These are phyloP conservation scores for Didymella keratinophila DNA, from an alignment of 2,329 filamentous ascomycete genomes.

Conservation along the genomic window DNA sequence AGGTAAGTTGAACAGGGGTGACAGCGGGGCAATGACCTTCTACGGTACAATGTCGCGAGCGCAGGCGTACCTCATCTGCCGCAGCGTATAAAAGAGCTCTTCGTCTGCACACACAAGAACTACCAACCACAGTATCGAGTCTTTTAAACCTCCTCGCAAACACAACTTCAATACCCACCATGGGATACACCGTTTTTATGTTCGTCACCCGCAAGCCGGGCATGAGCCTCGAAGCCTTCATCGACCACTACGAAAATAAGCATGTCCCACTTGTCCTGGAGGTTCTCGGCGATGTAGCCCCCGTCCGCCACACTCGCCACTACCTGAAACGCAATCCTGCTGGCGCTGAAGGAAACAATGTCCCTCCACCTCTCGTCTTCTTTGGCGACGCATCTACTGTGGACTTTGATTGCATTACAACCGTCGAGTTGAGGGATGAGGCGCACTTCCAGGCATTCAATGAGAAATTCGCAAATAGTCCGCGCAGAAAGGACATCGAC, in stretches of 20 bases:
- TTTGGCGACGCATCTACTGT: conserved; percentile 18
- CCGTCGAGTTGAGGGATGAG: conserved; percentile 28
- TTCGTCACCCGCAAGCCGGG: conserved; percentile 29
- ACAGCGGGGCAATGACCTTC: neutral
- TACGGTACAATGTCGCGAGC: neutral
- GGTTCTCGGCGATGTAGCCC: conserved; percentile 29
- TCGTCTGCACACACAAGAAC: neutral
- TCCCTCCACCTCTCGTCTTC: conserved; percentile 17
- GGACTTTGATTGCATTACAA: conserved; percentile 31
- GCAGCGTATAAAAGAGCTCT: neutral
- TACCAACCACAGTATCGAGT: neutral
- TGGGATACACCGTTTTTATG: conserved; percentile 32
- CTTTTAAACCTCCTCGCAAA: neutral
- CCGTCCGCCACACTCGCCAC: conserved; percentile 33
- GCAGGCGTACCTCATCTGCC: neutral
- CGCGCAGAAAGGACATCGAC: conserved; percentile 14
- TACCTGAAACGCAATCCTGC: conserved; percentile 29
- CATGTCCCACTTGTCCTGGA: conserved; percentile 34
- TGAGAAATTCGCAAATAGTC: conserved; percentile 17
- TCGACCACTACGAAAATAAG: conserved; percentile 34
- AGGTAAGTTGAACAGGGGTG: neutral
- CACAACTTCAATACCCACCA: conserved; percentile 8
- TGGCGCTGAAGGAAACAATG: neutral
- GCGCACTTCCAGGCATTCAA: conserved; percentile 31
- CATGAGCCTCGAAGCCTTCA: conserved; percentile 29